Evolutionary conservation across 768 basidiomycete genomes (phyloP), one percentile per base, ranked within the genome.

Genomic region (Podaxis mareebaensis): DNA sequence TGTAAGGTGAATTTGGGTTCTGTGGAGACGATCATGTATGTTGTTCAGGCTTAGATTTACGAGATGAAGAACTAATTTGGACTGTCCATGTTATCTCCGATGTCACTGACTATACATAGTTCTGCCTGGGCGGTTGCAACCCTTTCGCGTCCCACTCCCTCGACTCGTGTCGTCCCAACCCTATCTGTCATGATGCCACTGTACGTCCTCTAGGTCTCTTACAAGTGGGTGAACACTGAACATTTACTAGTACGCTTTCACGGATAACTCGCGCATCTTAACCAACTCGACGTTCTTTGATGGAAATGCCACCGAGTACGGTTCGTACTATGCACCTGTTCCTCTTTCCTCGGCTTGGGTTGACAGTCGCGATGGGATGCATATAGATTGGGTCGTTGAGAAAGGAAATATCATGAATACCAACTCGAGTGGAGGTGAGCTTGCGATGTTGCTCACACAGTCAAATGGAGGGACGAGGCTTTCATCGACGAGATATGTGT

Each of bases 121-220:
- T 87, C 73, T 94, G 93, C 71, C 78, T 93, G 38, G 91, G 91
- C 53, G 93, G 93, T n/a, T 95, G 93, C 77, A 86, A 95, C 69
- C 92, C 93, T 20, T 79, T 92, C 33, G 75, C 79, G 48, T 95
- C 93, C 5, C 69, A 86, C 68, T 72, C 82, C 3, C 74, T 89
- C 42, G 75, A 76, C 63, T 92, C 92, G 0, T 95, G 92, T 76
- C 74, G 71, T 53, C 91, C 92, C 1, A 82, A 81, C 51, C 93
- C 93, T 0, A 72, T 93, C 44, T 95, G 93, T 74, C 70, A 88
- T 70, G 83, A 79, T 69, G 78, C 79, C 22, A 85, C 79, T 33
- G 87, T 90, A 70, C 66, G 85, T 60, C 56, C 13, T 22, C 53
- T 56, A 26, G 13, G 53, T 52, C 2, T 24, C 22, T 42, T 5